These are phyloP conservation scores for Avena atlantica DNA, from an alignment of 176 grass and related monocot species.

Conservation along the genomic window DNA sequence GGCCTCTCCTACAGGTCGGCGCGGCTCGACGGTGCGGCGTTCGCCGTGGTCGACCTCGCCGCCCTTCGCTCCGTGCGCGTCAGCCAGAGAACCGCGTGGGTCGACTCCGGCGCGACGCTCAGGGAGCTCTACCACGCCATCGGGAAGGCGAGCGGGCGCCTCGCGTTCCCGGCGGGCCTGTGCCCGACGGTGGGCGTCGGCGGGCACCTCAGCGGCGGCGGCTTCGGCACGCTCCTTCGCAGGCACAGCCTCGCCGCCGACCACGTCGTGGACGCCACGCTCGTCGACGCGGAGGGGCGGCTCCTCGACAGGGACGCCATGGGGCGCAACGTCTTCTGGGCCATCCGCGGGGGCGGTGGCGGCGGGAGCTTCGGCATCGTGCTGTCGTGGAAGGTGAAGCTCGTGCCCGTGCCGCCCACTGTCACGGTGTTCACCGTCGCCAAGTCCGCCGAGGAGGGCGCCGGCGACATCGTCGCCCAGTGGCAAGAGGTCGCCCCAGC, in stretches of 20 bases:
- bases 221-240: neutral
- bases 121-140: neutral
- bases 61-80: neutral
- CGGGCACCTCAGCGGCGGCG: neutral
- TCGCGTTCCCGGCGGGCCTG: neutral
- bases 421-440: neutral
- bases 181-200: neutral
- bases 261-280: neutral
- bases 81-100: neutral
- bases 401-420: neutral
- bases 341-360: constrained; percentile 20
- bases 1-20: constrained; percentile 57
- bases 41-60: neutral
- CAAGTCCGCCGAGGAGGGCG: neutral
- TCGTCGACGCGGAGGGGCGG: neutral
- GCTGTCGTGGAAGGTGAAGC: constrained; percentile 19
- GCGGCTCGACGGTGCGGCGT: neutral
- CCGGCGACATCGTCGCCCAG: neutral
- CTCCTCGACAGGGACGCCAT: neutral
- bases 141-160: neutral
- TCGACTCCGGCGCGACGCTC: neutral
- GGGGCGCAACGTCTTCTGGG: neutral
- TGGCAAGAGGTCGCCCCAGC: neutral
- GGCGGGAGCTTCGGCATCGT: constrained; percentile 48
- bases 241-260: neutral